phyloP scores from a whole-genome alignment of 2,329 filamentous ascomycete genomes.

The Aspergillus pseudonomiae region DNA sequence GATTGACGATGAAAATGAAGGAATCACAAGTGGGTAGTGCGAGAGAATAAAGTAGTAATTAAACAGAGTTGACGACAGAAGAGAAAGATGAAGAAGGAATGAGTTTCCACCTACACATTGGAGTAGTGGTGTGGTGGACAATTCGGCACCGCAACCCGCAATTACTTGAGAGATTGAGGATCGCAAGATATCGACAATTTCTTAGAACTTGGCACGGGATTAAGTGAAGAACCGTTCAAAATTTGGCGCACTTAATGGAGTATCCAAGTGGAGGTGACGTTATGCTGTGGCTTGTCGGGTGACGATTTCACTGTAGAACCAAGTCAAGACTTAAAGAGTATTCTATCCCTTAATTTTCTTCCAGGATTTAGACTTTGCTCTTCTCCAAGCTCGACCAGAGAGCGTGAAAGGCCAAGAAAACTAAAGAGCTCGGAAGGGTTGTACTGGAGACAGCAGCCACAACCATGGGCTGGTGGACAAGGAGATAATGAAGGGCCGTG shows the following conservation, averaged over 20 bases:
- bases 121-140: constrained; percentile 15
- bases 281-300: background rate
- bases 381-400: background rate
- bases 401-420: background rate
- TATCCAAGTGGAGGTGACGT: background rate
- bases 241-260: background rate
- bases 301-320: background rate
- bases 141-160: constrained; percentile 14
- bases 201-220: background rate
- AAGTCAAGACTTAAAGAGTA: no score
- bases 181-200: background rate
- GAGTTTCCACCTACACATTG: constrained; percentile 25
- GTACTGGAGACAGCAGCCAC: background rate
- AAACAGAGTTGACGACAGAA: background rate
- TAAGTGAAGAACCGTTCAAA: background rate
- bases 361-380: background rate
- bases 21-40: constrained; percentile 8
- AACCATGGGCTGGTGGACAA: background rate
- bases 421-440: background rate
- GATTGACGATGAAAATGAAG: constrained; percentile 15
- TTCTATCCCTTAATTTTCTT: background rate
- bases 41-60: constrained; percentile 9
- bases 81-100: constrained; percentile 8
- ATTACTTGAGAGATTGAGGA: background rate
- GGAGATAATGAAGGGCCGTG: constrained; percentile 3